Base-by-base conservation (phyloP, 2,329 filamentous ascomycete genomes). In the Fusarium newnesense region DNA sequence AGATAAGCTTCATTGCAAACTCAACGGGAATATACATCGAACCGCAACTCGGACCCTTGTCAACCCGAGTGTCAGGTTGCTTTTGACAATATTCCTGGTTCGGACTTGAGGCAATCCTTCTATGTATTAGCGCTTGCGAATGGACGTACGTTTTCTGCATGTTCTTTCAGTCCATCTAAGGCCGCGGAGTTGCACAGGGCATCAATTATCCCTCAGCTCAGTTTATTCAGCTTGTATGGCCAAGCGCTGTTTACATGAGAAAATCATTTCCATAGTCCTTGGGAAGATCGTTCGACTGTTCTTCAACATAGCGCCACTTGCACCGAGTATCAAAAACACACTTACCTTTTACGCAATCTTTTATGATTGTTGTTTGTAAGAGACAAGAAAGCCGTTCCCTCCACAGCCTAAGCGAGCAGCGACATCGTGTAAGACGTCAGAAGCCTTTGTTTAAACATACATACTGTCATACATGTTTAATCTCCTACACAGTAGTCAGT, bases 211-310 rank as follows among this genome's bases (percentile, higher is more conserved):
- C 54, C 70, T 70, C 58, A 64, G 62, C 47, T 63, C 49, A 28
- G 49, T 54, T 39, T 28, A n/a, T 47, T 40, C 52, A 65, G 54
- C 37, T 49, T 37, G 49, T 61, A 67, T 64, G 24, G 70, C 54
- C 42, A 69, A 68, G 65, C 47, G 53, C 28, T 58, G 12, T 36
- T 18, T 46, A 21, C 16, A 34, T 30, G 26, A 46, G 26, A 60
- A n/a, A 18, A 37, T 57, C 67, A 62, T 60, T 58, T 18, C 13
- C 15, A 59, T 60, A 21, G 44, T 63, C 37, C 58, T 64, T 62
- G 64, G 57, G 61, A 58, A 49, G 58, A 75, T 75, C 69, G 61
- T 64, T 73, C 64, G 58, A 69, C 57, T 46, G 43, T 62, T 74
- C 28, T 54, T 37, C 59, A 64, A 65, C 49, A 62, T 46, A 52